A percentile compares a stretch with the other conserved stretches of the same genome.
phyloP scores from a whole-genome alignment of 768 basidiomycete genomes.

The Hirschioporus abietinus region DNA sequence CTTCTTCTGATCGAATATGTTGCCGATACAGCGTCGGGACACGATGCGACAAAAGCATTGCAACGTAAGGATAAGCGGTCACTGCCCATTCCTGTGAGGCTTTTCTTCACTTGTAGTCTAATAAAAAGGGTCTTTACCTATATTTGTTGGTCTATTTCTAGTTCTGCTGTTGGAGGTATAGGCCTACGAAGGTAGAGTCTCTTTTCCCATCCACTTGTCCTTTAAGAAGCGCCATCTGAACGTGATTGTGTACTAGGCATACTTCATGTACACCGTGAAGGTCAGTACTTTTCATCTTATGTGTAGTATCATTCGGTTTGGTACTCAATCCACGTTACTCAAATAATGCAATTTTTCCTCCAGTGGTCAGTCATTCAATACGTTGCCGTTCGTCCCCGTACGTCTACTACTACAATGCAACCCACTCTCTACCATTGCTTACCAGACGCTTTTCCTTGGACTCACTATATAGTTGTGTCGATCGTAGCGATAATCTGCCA shows the following conservation, averaged over 20 bases:
- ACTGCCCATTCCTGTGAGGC: constrained; percentile 62
- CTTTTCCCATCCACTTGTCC: not conserved
- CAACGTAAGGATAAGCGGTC: constrained; percentile 72
- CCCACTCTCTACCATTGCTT: constrained; percentile 11
- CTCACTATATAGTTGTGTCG: constrained; percentile 39
- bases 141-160: constrained; percentile 21
- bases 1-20: constrained; percentile 83
- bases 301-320: not conserved
- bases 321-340: not conserved
- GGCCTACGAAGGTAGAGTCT: constrained; percentile 63
- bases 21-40: constrained; percentile 58
- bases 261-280: constrained; percentile 88
- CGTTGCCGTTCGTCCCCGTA: constrained; percentile 62
- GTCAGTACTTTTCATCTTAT: constrained; percentile 28
- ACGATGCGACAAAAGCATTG: constrained; percentile 62
- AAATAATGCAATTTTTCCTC: constrained; percentile 11
- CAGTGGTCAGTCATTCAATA: constrained; percentile 91
- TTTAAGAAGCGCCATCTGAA: not conserved
- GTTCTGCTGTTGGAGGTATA: constrained; percentile 79
- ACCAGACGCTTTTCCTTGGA: not conserved
- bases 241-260: constrained; percentile 40
- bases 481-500: constrained; percentile 79
- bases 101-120: constrained; percentile 13
- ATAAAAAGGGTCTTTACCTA: not conserved
- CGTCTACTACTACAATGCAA: constrained; percentile 31